Conservation (phyloP, 2,329 filamentous ascomycete species). For the Talaromyces sp. region DNA sequence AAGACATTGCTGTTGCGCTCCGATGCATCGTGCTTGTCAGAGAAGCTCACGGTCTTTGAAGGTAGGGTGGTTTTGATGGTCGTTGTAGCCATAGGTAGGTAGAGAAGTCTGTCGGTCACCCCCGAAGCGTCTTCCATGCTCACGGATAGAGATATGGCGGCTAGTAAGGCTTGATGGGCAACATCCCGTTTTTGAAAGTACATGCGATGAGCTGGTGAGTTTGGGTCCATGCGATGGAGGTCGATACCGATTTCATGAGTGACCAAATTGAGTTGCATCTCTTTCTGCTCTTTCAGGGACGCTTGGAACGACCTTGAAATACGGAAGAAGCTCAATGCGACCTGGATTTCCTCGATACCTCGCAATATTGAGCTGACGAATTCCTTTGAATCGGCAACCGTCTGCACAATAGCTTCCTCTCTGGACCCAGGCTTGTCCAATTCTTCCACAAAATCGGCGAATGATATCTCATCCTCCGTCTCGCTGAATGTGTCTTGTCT, state of each 20-base stretch:
- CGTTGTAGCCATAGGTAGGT: constrained; percentile 95
- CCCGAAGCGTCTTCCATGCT: constrained; percentile 87
- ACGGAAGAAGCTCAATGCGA: constrained; percentile 86
- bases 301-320: constrained; percentile 74
- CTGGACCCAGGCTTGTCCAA: constrained; percentile 63
- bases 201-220: constrained; percentile 94
- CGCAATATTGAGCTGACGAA: constrained; percentile 85
- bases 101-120: constrained; percentile 79
- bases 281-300: constrained; percentile 62
- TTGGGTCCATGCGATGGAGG: constrained; percentile 82
- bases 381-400: constrained; percentile 87
- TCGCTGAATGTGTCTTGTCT: constrained; percentile 39
- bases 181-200: constrained; percentile 92
- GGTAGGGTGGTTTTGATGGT: constrained; percentile 90
- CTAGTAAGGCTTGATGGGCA: constrained; percentile 88
- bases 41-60: constrained; percentile 84
- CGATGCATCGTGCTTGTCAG: constrained; percentile 64
- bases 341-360: constrained; percentile 93
- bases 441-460: constrained; percentile 72
- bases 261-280: constrained; percentile 77
- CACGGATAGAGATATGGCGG: constrained; percentile 86
- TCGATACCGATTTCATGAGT: constrained; percentile 97
- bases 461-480: constrained; percentile 57
- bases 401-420: constrained; percentile 68
- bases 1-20: constrained; percentile 94